phyloP scores from a whole-genome alignment of 2,329 filamentous ascomycete genomes.

The Claviceps citrina region DNA sequence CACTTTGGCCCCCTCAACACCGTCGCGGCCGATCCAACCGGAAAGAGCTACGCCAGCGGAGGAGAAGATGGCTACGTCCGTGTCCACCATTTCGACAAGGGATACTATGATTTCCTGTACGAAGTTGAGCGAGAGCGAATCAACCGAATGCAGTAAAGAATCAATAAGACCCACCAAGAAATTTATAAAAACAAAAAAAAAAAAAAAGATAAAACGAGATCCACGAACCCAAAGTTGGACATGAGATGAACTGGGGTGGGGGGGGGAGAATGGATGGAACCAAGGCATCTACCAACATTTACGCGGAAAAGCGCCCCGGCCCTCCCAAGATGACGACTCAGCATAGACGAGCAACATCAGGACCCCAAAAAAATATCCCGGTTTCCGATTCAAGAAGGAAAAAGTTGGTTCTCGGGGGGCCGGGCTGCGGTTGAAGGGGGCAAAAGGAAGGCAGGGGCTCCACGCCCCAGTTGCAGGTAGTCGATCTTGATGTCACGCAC shows the following conservation, averaged over 20 bases:
- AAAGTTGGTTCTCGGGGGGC: neutral
- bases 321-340: neutral
- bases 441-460: neutral
- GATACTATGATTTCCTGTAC: conserved; percentile 97
- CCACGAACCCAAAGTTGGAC: neutral
- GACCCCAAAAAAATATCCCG: neutral
- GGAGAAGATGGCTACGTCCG: conserved; percentile 98
- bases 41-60: conserved; percentile 84
- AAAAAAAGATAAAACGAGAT: neutral
- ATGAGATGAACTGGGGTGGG: neutral
- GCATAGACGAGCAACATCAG: neutral
- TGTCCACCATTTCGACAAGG: conserved; percentile 96
- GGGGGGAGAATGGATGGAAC: neutral
- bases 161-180: too few species aligned
- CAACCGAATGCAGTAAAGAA: conserved; percentile 29
- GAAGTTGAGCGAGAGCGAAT: conserved; percentile 82
- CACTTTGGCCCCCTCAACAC: conserved; percentile 97
- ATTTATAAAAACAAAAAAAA: neutral
- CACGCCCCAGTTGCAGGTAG: neutral
- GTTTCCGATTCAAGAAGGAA: neutral
- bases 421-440: too few species aligned
- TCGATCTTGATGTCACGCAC: neutral
- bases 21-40: conserved; percentile 80
- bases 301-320: neutral
- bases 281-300: neutral